Conservation (phyloP, 108 stramenopile species). For the Ochromonas danica region DNA sequence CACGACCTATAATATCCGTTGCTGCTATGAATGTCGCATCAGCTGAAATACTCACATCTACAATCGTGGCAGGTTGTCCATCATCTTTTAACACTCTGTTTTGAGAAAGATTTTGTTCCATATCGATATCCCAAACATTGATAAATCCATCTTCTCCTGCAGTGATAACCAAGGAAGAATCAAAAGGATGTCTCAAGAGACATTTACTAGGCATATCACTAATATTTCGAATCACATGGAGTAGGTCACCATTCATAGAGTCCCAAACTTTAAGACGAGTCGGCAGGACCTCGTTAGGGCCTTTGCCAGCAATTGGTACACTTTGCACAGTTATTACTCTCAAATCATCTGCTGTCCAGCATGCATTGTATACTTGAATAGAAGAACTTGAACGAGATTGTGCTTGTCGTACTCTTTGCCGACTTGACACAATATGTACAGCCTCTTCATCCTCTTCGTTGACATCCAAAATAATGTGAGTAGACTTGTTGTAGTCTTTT, state of each 20-base stretch:
- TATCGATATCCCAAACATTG: conserved; percentile 45
- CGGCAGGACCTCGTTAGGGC: not conserved
- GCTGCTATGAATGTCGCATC: conserved; percentile 41
- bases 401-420: not conserved
- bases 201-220: not conserved
- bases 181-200: conserved; percentile 39
- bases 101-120: not conserved
- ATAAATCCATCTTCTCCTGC: conserved; percentile 45
- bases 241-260: conserved; percentile 39
- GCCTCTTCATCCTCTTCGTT: not conserved
- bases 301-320: not conserved
- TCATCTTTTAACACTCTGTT: not conserved
- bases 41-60: conserved; percentile 41
- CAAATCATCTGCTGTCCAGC: conserved; percentile 50
- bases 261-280: conserved; percentile 47
- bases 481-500: conserved; percentile 35
- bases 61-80: not conserved
- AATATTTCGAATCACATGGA: conserved; percentile 31
- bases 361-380: conserved; percentile 41
- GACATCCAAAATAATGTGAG: conserved; percentile 11
- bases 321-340: conserved; percentile 45
- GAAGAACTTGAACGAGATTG: not conserved
- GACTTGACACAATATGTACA: not conserved
- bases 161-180: conserved; percentile 35
- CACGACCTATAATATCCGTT: conserved; percentile 24